phyloP scores from a whole-genome alignment of 176 grass and related monocot genomes.

The Miscanthus lutarioriparius region DNA sequence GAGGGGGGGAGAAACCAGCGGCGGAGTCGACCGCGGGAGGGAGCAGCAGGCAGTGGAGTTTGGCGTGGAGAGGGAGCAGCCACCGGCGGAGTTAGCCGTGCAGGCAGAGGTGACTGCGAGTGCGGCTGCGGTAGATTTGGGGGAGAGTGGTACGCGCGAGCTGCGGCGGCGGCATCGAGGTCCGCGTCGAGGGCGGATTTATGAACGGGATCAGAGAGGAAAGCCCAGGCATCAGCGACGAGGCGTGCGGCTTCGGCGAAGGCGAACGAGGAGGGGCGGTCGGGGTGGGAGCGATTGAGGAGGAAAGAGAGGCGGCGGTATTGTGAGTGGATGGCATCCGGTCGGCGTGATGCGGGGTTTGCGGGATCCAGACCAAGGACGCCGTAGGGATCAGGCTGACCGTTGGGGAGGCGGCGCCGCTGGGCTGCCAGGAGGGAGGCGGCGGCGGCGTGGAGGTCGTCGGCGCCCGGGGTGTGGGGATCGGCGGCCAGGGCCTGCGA shows the following conservation, averaged over 20 bases:
- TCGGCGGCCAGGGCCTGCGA: slow-evolving; percentile 62
- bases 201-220: slow-evolving; percentile 61
- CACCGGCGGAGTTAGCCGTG: neutral
- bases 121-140: slow-evolving; percentile 18
- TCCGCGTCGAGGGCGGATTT: slow-evolving; percentile 67
- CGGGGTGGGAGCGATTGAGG: slow-evolving; percentile 41
- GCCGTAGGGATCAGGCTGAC: slow-evolving; percentile 64
- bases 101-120: neutral
- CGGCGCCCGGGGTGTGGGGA: slow-evolving; percentile 54
- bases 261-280: slow-evolving; percentile 27
- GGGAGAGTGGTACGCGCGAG: slow-evolving; percentile 3
- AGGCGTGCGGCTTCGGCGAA: slow-evolving; percentile 57
- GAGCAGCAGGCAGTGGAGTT: neutral
- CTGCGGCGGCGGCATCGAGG: slow-evolving; percentile 41
- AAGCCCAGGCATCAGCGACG: slow-evolving; percentile 55
- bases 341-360: slow-evolving; percentile 38
- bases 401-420: slow-evolving; percentile 38
- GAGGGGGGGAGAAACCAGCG: neutral
- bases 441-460: slow-evolving; percentile 61
- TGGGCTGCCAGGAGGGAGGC: slow-evolving; percentile 58
- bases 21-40: neutral
- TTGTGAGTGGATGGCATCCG: slow-evolving; percentile 41
- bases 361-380: slow-evolving; percentile 65
- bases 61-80: neutral
- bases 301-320: slow-evolving; percentile 66